Conservation (phyloP, 441 rosid species). For the Erodium texanum region DNA sequence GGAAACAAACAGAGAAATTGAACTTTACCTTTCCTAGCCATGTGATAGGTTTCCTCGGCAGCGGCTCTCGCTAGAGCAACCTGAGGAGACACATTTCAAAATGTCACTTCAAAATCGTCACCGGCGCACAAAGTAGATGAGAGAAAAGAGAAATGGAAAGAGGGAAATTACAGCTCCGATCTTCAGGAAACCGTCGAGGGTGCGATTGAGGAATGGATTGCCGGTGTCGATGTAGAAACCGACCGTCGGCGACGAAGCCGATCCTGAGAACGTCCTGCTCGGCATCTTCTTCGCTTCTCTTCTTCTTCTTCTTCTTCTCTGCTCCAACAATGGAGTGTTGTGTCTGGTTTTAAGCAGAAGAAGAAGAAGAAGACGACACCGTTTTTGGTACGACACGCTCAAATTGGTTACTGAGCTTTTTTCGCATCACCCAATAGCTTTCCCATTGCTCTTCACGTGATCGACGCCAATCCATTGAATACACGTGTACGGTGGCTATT, state of each 20-base stretch:
- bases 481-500: no score
- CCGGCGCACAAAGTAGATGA: neutral
- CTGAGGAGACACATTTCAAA: slow-evolving; percentile 24
- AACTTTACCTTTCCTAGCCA: slow-evolving; percentile 41
- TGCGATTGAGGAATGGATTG: slow-evolving; percentile 52
- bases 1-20: neutral
- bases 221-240: slow-evolving; percentile 59
- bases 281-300: slow-evolving; percentile 31
- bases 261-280: slow-evolving; percentile 35
- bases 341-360: no score
- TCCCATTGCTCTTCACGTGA: no score
- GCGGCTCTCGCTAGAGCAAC: slow-evolving; percentile 54
- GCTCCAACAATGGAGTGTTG: neutral
- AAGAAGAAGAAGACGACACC: no score
- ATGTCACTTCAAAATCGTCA: neutral
- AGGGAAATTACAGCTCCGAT: slow-evolving; percentile 39
- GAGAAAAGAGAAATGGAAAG: neutral
- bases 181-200: slow-evolving; percentile 72
- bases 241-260: slow-evolving; percentile 45
- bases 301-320: slow-evolving; percentile 16
- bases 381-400: no score
- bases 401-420: no score
- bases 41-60: slow-evolving; percentile 52
- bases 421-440: no score
- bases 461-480: no score